Percentiles rank a stretch among this genome's conserved stretches.
Evolutionary conservation across 2,329 filamentous ascomycete species (phyloP).

Genomic region (Colletotrichum noveboracense): DNA sequence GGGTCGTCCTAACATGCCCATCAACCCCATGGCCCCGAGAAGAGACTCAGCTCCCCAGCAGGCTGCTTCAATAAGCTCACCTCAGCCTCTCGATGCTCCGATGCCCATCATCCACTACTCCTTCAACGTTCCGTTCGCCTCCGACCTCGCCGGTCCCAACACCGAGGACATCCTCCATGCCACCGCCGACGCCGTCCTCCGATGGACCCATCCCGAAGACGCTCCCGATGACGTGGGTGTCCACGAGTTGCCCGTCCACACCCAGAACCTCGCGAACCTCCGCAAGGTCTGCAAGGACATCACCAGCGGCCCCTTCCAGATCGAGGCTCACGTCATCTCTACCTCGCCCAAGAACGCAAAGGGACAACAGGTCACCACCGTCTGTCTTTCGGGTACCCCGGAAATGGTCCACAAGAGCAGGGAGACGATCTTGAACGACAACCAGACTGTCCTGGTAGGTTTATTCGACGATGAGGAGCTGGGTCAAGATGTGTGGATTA

Average conservation of each 20-base stretch:
- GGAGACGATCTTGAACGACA: constrained; percentile 88
- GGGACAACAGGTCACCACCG: constrained; percentile 78
- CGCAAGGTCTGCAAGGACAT: constrained; percentile 83
- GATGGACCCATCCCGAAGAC: constrained; percentile 93
- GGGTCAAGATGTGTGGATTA: constrained; percentile 25
- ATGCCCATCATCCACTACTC: constrained; percentile 78
- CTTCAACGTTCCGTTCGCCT: constrained; percentile 97
- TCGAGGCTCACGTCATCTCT: constrained; percentile 84
- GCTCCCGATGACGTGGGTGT: constrained; percentile 84
- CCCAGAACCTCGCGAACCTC: constrained; percentile 82
- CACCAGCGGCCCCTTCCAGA: constrained; percentile 71
- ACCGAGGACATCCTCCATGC: constrained; percentile 95
- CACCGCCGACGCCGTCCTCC: constrained; percentile 82
- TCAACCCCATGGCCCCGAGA: constrained; percentile 62
- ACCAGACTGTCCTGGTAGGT: constrained; percentile 88
- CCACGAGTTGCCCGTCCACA: constrained; percentile 90
- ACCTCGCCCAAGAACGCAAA: constrained; percentile 77
- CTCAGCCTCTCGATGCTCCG: constrained; percentile 70
- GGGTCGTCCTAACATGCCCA: constrained; percentile 62
- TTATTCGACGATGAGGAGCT: neutral
- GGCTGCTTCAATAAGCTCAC: constrained; percentile 65
- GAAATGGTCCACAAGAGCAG: constrained; percentile 90
- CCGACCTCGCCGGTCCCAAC: constrained; percentile 89
- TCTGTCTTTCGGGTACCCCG: constrained; percentile 86
- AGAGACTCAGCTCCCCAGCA: constrained; percentile 59